These are phyloP conservation scores for Lactifluus pinguis DNA, from an alignment of 768 basidiomycete species.

Conservation along the genomic window DNA sequence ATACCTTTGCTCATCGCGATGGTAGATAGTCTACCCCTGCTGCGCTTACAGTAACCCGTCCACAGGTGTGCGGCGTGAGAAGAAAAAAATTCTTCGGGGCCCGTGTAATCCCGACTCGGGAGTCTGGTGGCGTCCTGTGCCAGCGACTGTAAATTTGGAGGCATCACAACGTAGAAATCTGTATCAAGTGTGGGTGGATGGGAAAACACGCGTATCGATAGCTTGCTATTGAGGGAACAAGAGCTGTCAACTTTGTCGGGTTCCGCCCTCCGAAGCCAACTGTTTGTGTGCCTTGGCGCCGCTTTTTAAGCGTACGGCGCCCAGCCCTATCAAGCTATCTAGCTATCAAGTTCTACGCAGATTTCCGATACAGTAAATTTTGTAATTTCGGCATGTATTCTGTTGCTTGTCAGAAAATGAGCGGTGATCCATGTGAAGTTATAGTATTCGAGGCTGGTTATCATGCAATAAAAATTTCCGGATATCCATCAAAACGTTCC, in stretches of 20 bases:
- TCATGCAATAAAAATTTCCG: background rate
- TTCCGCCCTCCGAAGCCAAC: background rate
- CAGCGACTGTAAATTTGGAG: background rate
- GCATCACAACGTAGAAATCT: background rate
- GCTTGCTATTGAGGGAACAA: background rate
- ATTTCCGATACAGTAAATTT: background rate
- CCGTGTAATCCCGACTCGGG: no score
- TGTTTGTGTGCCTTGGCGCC: background rate
- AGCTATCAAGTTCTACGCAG: background rate
- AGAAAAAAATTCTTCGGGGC: no score
- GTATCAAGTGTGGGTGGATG: background rate
- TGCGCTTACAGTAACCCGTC: no score
- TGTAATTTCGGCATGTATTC: background rate
- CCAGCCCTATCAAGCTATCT: background rate
- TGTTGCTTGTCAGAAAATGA: background rate
- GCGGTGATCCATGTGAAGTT: background rate
- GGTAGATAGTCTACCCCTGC: no score
- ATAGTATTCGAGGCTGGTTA: background rate
- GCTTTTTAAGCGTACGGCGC: background rate
- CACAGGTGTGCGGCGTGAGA: no score
- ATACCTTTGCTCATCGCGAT: no score
- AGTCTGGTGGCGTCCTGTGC: background rate
- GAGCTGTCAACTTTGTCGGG: no score
- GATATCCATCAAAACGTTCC: background rate
- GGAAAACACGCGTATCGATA: background rate